phyloP scores from a whole-genome alignment of 208 protist genomes.

The Leishmania amazonensis region DNA sequence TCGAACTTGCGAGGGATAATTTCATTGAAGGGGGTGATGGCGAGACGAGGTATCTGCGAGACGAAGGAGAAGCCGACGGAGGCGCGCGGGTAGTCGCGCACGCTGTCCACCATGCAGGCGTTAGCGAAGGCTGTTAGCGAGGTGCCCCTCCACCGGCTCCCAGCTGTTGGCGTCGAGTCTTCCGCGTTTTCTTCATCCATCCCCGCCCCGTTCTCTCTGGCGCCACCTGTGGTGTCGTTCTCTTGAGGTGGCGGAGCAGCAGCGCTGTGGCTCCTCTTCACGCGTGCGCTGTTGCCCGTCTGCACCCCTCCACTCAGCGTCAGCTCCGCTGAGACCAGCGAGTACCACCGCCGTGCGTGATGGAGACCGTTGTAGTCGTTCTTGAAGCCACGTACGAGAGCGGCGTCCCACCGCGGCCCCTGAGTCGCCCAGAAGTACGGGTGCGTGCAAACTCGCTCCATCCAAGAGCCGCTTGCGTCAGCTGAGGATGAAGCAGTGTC shows the following conservation, averaged over 20 bases:
- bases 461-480: background rate
- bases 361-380: constrained; percentile 58
- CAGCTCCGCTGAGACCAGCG: constrained; percentile 51
- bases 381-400: constrained; percentile 58
- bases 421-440: constrained; percentile 75
- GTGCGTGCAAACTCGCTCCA: constrained; percentile 19
- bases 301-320: constrained; percentile 7
- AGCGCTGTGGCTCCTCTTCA: background rate
- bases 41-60: constrained; percentile 39
- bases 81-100: constrained; percentile 43
- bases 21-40: constrained; percentile 53
- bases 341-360: constrained; percentile 57
- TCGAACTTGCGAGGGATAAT: constrained; percentile 49
- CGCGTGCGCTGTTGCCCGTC: constrained; percentile 1
- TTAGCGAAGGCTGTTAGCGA: constrained; percentile 50
- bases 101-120: constrained; percentile 54
- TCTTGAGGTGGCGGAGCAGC: background rate
- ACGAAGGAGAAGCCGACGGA: constrained; percentile 62
- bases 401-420: constrained; percentile 51
- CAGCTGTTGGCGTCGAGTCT: background rate
- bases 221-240: background rate
- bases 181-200: background rate
- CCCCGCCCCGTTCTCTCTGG: background rate
- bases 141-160: constrained; percentile 9
- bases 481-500: background rate